Evolutionary conservation across 2,329 filamentous ascomycete genomes (phyloP), one percentile per base, ranked within the genome.

Genomic region (Amphichorda felina): DNA sequence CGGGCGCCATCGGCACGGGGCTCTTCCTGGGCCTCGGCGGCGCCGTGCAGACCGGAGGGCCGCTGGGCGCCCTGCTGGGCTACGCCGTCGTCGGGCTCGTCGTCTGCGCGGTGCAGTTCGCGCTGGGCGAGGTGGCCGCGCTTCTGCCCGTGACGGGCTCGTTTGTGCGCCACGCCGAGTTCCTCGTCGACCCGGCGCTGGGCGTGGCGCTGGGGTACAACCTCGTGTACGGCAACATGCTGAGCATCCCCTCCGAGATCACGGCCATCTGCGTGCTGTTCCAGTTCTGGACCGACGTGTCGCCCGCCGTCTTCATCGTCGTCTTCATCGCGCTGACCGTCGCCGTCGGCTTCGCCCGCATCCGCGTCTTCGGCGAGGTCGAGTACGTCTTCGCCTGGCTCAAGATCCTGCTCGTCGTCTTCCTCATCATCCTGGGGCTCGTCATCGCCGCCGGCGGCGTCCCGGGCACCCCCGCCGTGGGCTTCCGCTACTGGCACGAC

Each of bases 401-500:
- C 42, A 74, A 79, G 48, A 70, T 81, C 39, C 54, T 72, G 3
- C 61, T 82, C 14, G 71, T 82, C 32, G 52, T 80, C 40, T 70
- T 72, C 36, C 60, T 82, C 40, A 72, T 76, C 44, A 63, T 79
- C 36, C 68, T 78, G 43, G 71, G 72, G 11, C 55, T 80, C 21
- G 62, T 79, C 38, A 73, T 80, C 45, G 70, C 76, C 45, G 63
- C 79, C 1, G 76, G 76, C 21, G 76, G 75, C 32, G 64, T 74
- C 2, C 68, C 75, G 0, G 71, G 72, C 4, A 67, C 66, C 0
- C 63, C 70, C 15, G 60, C 70, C 4, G 64, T 76, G 35, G 80
- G 80, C 2, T 84, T 84, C 52, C 56, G 64, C 27, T 83, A 82
- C 54, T 87, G 81, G 82, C 70, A 62, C 36, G 55, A 75, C 22